phyloP scores from a whole-genome alignment of 768 basidiomycete genomes.

The Galerina sulciceps region DNA sequence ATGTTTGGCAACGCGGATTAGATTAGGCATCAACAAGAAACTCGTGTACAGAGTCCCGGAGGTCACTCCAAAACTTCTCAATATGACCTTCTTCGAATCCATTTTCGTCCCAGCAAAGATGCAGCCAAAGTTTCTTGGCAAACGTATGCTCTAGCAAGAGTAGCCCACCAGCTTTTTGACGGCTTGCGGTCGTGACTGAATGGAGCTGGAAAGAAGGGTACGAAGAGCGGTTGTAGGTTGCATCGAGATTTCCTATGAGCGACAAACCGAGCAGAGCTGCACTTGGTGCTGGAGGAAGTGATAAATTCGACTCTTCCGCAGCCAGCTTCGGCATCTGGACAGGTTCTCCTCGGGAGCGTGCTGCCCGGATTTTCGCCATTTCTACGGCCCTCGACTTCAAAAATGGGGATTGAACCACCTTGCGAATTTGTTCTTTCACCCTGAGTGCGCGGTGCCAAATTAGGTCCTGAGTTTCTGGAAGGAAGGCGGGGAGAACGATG shows the following conservation, averaged over 20 bases:
- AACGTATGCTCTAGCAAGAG: constrained; percentile 8
- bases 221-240: background rate
- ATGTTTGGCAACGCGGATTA: no score
- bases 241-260: constrained; percentile 8
- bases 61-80: constrained; percentile 32
- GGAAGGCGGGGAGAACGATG: constrained; percentile 8
- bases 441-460: constrained; percentile 4
- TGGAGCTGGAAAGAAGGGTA: constrained; percentile 5
- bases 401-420: constrained; percentile 53
- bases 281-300: constrained; percentile 33
- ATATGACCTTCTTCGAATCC: constrained; percentile 18
- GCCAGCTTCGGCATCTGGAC: background rate
- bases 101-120: constrained; percentile 11
- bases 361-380: constrained; percentile 5
- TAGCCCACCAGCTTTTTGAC: constrained; percentile 2
- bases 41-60: constrained; percentile 22
- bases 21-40: no score
- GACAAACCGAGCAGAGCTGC: constrained; percentile 15
- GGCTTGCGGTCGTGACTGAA: constrained; percentile 2
- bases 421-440: constrained; percentile 44
- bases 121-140: constrained; percentile 1
- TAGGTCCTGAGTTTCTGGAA: background rate
- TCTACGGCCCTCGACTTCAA: constrained; percentile 51
- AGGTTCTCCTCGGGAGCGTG: background rate
- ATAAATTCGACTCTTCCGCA: background rate